Evolutionary conservation across 164 flowering plant genomes (phyloP).

Genomic region (Macadamia integrifolia): DNA sequence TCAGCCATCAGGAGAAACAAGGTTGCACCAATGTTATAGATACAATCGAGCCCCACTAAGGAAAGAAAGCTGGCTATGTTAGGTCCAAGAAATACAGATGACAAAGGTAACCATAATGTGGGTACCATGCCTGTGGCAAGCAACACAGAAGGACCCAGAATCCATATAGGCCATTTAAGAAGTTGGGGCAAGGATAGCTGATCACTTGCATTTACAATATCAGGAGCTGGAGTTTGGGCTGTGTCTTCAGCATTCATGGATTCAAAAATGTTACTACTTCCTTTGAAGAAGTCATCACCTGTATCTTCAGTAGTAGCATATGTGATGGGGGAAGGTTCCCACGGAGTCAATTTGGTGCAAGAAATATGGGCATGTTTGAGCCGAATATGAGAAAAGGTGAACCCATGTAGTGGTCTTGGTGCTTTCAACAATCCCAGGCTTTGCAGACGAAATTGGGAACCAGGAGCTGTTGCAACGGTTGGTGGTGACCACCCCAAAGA

Average conservation of each 20-base stretch:
- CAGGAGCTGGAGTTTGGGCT: conserved; percentile 17
- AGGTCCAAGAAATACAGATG: conserved; percentile 80
- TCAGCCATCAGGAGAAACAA: conserved; percentile 93
- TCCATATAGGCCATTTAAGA: conserved; percentile 84
- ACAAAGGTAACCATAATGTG: conserved; percentile 78
- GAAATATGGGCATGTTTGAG: conserved; percentile 19
- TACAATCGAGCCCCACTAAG: conserved; percentile 79
- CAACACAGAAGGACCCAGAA: conserved; percentile 74
- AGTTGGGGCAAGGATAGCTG: conserved; percentile 27
- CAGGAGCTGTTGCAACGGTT: conserved; percentile 5
- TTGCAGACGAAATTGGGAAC: conserved; percentile 7
- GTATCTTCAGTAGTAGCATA: conserved; percentile 39
- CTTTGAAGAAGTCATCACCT: conserved; percentile 23
- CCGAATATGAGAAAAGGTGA: conserved; percentile 11
- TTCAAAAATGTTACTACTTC: conserved; percentile 47
- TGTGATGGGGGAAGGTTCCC: conserved; percentile 67
- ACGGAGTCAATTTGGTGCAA: conserved; percentile 48
- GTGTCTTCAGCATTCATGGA: conserved; percentile 34
- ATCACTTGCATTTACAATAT: conserved; percentile 8
- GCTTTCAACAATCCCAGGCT: conserved; percentile 17
- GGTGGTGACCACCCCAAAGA: conserved; percentile 19
- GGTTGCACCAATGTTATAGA: conserved; percentile 80
- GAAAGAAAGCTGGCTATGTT: conserved; percentile 82
- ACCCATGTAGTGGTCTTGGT: conserved; percentile 9
- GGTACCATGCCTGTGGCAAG: conserved; percentile 81